Evolutionary conservation across 208 protist species (phyloP), one percentile per base, ranked within the genome.

Genomic region (Zelonia costaricensis): DNA sequence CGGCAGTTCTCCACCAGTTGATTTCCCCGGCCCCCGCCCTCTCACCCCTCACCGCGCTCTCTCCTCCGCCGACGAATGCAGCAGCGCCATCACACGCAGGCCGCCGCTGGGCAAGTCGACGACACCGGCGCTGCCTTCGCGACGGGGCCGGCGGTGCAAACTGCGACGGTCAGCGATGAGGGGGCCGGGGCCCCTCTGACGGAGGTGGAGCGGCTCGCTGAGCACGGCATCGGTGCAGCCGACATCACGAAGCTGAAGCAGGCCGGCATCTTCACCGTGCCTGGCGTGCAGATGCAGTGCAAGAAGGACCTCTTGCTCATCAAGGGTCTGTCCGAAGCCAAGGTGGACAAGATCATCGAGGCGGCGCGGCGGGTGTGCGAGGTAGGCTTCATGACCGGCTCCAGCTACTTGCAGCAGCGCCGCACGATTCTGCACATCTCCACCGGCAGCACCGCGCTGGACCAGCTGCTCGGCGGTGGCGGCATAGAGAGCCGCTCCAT

Each of bases 281-380:
- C 87, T 20, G 93, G 93, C 6, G 83, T 97, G 52, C 82, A 93
- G 43, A 97, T 97, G 91, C 87, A 95, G 74, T 96, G 89, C 71
- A 85, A 88, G 64, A 95, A 94, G 65, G 85, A 95, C 35, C 73
- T 97, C 23, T 63, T 80, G 3, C 65, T 78, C n/a, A 95, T 99
- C 28, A 99, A 99, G 55, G 98, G 98, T n/a, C 74, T 99, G 7
- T 99, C 97, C 16, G 98, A 99, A 44, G 92, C 94, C 10, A 99
- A 99, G 71, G 89, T 98, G 22, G 97, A 99, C 40, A 99, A 99
- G 74, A 97, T 99, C 47, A 84, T 99, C 36, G 96, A 99, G 42
- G 96, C 95, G 1, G 91, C 95, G 6, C 73, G 75, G 12, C 98
- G 98, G 60, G 59, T 99, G 35, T 66, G 73, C 28, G 78, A 83